Percentiles rank a stretch among this genome's conserved stretches.
These are phyloP conservation scores for Saposhnikovia divaricata DNA, from an alignment of 129 eudicot genomes.

Conservation along the genomic window DNA sequence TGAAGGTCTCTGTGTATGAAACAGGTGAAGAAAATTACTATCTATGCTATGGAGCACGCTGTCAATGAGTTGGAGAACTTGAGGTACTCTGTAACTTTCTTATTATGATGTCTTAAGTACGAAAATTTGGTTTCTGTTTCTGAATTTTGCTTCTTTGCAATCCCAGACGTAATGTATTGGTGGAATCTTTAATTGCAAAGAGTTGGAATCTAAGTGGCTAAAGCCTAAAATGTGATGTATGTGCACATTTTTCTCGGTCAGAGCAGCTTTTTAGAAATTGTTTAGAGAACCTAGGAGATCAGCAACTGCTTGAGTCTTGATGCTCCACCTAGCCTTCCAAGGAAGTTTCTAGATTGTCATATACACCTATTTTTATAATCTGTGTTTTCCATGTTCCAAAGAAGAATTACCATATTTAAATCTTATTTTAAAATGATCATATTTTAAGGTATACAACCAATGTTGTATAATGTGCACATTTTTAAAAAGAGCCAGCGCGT, in stretches of 20 bases:
- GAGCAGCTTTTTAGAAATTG: not conserved
- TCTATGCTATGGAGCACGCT: not conserved
- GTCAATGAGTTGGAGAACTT: not conserved
- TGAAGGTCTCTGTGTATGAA: not conserved
- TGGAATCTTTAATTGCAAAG: not conserved
- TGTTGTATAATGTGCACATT: too few species aligned
- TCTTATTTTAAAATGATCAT: too few species aligned
- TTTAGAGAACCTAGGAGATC: too few species aligned
- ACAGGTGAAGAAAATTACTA: constrained; percentile 2
- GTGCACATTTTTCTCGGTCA: not conserved
- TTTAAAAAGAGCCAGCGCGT: too few species aligned
- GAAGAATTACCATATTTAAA: not conserved
- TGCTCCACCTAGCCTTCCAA: not conserved
- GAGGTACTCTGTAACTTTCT: not conserved
- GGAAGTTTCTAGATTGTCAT: not conserved
- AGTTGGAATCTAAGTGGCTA: not conserved
- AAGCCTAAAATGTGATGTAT: not conserved
- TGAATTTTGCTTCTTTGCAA: not conserved
- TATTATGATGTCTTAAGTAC: not conserved
- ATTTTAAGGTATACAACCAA: too few species aligned
- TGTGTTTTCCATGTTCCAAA: not conserved
- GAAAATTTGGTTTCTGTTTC: not conserved
- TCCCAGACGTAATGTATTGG: not conserved
- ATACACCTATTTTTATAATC: too few species aligned
- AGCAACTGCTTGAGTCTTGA: too few species aligned